Conservation (phyloP, 2,329 filamentous ascomycete genomes). For the Neonectria faginata region DNA sequence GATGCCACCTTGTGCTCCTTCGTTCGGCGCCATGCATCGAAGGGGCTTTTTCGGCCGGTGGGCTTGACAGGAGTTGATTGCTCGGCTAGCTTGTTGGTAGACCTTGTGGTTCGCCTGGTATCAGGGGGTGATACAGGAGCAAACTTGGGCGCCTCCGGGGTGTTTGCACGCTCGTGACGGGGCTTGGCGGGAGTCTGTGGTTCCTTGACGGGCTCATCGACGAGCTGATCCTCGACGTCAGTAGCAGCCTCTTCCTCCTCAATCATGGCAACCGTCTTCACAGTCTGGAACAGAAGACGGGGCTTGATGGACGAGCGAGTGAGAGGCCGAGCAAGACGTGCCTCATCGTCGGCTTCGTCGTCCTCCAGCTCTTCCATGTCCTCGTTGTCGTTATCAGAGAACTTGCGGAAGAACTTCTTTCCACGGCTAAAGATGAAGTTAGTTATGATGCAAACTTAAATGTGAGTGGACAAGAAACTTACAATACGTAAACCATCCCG, state of each 20-base stretch:
- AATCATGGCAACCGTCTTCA: conserved; percentile 57
- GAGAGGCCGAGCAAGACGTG: conserved; percentile 57
- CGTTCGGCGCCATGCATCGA: conserved; percentile 75
- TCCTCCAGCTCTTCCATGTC: conserved; percentile 51
- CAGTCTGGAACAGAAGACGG: conserved; percentile 74
- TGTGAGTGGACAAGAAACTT: conserved; percentile 56
- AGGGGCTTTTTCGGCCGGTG: conserved; percentile 64
- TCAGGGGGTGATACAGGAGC: conserved; percentile 72
- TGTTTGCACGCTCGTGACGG: conserved; percentile 49
- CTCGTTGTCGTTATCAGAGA: conserved; percentile 57
- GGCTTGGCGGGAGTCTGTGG: conserved; percentile 56
- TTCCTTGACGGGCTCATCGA: conserved; percentile 41
- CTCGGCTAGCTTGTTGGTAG: conserved; percentile 61
- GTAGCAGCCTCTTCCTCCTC: conserved; percentile 71
- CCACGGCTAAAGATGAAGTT: conserved; percentile 70
- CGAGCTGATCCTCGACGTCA: conserved; percentile 64
- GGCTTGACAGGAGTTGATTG: conserved; percentile 57
- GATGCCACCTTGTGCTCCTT: conserved; percentile 66
- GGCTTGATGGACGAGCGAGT: conserved; percentile 79
- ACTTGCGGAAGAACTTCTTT: conserved; percentile 81
- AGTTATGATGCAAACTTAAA: conserved; percentile 33
- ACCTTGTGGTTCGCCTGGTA: conserved; percentile 70
- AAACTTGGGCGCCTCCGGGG: conserved; percentile 67
- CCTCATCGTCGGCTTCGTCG: conserved; percentile 51
- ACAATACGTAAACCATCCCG: conserved; percentile 83